Base-by-base conservation (phyloP, 345 rosid species). In the Citrus hindsii region DNA sequence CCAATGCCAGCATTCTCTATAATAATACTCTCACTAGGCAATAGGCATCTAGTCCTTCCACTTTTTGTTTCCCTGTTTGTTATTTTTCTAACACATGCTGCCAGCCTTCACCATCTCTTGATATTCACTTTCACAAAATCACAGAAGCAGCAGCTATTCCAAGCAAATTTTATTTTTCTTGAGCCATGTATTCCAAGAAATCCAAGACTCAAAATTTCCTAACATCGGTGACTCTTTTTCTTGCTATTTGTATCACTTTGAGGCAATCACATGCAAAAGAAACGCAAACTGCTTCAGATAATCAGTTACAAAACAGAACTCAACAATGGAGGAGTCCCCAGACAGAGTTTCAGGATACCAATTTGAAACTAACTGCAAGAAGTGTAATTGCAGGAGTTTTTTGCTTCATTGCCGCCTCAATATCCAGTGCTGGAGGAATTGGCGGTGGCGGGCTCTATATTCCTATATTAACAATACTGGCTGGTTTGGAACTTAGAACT, bases 371-470 rank as follows among this genome's bases (percentile, higher is more conserved):
- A 2, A 76, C 90, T 71, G 53, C 87, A 21, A 85, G 86, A 1
- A 83, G 82, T 46, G 78, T 86, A 18, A 6, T 85, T 8, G 87
- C 99, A 7, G 95, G 89, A 60, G 42, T 84, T 37, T 75, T 88
- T 2, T 92, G 98, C 32, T 95, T 93, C 85, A 12, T 88, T 6
- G 93, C 97, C 53, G 85, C 96, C 18, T 74, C 94, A 0, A 84
- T 93, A n/a, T 93, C 99, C 1, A 93, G 98, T 76, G 99, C 98
- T 2, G 99, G 97, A 21, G 99, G 98, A 28, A 89, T 93, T 35
- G 98, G 99, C 0, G 99, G 96, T 8, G 99, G 98, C 25, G 99
- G 98, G 8, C 77, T 95, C 38, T 95, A 83, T 75, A 90, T 93
- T 42, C 99, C 99, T 1, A 87, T 95, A 55, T 80, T 95, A 76